A percentile compares a stretch with the other conserved stretches of the same genome.
phyloP scores from a whole-genome alignment of 2,329 filamentous ascomycete genomes.

The Calonectria multiphialidica region DNA sequence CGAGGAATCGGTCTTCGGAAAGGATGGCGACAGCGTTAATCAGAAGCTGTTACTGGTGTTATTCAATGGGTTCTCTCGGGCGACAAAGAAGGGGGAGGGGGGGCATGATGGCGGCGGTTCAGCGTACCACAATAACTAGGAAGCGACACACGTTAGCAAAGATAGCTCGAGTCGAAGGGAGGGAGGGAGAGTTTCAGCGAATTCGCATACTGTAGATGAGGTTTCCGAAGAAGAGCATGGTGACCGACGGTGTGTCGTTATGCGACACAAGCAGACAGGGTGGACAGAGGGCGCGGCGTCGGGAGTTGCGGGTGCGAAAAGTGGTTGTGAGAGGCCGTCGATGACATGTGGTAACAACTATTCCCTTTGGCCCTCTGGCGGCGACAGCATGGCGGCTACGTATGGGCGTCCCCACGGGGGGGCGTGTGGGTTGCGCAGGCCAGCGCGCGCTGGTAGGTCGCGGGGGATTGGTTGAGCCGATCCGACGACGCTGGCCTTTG shows the following conservation, averaged over 20 bases:
- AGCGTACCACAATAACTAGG: constrained; percentile 68
- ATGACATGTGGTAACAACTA: constrained; percentile 28
- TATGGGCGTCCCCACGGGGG: constrained; percentile 15
- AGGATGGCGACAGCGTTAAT: constrained; percentile 95
- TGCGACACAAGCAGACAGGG: not conserved
- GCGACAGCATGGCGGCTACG: not conserved
- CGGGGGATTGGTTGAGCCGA: constrained; percentile 49
- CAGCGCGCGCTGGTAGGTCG: constrained; percentile 28
- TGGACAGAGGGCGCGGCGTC: not conserved
- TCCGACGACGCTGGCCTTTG: too few species aligned
- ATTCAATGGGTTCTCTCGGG: not conserved
- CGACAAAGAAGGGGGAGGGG: not conserved
- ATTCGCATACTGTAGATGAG: constrained; percentile 71
- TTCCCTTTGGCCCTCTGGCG: not conserved
- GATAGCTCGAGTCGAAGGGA: not conserved
- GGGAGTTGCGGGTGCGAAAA: constrained; percentile 19
- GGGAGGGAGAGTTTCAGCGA: not conserved
- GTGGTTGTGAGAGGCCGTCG: constrained; percentile 15
- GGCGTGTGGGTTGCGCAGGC: not conserved
- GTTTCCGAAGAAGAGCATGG: constrained; percentile 78
- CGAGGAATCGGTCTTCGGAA: constrained; percentile 92
- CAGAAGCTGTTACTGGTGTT: constrained; percentile 67
- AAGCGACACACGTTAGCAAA: constrained; percentile 29
- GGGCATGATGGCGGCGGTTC: not conserved
- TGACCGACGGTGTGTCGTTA: constrained; percentile 30